Percentiles rank a stretch among this genome's conserved stretches.
These are phyloP conservation scores for Boechera retrofracta DNA, from an alignment of 345 rosid species.

Conservation along the genomic window DNA sequence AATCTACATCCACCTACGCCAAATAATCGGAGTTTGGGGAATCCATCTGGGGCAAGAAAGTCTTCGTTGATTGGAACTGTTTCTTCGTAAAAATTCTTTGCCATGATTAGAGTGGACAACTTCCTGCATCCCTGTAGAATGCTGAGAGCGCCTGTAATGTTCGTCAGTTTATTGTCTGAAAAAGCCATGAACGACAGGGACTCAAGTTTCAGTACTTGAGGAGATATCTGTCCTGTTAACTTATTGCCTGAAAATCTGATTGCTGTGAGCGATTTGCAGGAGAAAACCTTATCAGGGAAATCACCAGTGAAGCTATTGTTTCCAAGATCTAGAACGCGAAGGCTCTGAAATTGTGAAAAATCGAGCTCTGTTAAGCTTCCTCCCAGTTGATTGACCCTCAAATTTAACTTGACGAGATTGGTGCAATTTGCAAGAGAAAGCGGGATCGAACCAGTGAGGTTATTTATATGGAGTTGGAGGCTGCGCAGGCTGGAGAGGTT, in stretches of 20 bases:
- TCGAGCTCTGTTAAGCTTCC: conserved; percentile 63
- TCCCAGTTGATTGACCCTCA: conserved; percentile 63
- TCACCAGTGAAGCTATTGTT: conserved; percentile 72
- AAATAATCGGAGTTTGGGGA: conserved; percentile 64
- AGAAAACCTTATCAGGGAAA: conserved; percentile 62
- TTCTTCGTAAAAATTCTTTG: conserved; percentile 60
- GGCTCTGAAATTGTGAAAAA: conserved; percentile 60
- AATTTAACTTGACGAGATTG: conserved; percentile 57
- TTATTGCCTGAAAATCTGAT: conserved; percentile 70
- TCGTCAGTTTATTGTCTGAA: conserved; percentile 64
- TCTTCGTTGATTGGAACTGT: conserved; percentile 51
- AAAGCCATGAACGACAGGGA: conserved; percentile 67
- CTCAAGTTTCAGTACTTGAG: conserved; percentile 56
- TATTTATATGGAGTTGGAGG: conserved; percentile 68
- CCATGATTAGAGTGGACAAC: conserved; percentile 60
- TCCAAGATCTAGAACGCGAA: conserved; percentile 74
- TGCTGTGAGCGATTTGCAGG: conserved; percentile 68
- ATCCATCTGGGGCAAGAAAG: conserved; percentile 49
- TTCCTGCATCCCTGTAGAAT: conserved; percentile 64
- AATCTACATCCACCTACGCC: conserved; percentile 63
- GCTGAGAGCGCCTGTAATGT: conserved; percentile 67
- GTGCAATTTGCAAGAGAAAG: conserved; percentile 61
- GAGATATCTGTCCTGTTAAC: conserved; percentile 60
- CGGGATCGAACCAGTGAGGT: conserved; percentile 64
- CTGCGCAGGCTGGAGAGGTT: conserved; percentile 55